Evolutionary conservation across 139 green algal species (phyloP).

Genomic region (Tetraselmis striata): DNA sequence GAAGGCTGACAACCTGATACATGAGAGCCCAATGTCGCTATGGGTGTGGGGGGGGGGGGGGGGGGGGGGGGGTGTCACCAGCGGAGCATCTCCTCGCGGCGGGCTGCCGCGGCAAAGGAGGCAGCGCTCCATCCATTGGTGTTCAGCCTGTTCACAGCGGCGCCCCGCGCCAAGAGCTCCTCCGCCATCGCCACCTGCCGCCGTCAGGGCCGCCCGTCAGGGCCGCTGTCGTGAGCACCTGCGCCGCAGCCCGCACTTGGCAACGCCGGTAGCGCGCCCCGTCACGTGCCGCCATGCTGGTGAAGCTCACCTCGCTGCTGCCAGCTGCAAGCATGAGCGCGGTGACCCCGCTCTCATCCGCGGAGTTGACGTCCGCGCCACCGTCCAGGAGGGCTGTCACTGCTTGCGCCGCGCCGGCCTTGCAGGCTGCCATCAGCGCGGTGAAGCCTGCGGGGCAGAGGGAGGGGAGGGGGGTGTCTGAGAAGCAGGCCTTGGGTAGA

Average conservation of each 20-base stretch:
- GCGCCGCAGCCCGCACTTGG: too few species aligned
- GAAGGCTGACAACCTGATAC: too few species aligned
- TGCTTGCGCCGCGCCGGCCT: background rate
- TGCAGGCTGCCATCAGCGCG: background rate
- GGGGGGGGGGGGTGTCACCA: background rate
- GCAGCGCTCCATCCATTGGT: background rate
- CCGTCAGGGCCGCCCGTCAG: too few species aligned
- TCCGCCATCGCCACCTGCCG: background rate
- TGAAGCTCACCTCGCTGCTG: background rate
- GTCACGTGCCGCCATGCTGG: too few species aligned
- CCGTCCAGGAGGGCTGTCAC: background rate
- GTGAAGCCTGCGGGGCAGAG: background rate
- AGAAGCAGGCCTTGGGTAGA: too few species aligned
- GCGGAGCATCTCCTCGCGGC: background rate
- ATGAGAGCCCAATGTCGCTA: too few species aligned
- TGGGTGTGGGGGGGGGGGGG: background rate
- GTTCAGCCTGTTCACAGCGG: background rate
- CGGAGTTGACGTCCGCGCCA: background rate
- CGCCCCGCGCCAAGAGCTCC: background rate
- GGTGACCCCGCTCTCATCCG: background rate
- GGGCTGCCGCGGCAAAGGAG: background rate
- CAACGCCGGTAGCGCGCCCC: too few species aligned
- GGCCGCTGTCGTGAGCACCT: too few species aligned
- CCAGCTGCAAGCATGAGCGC: slow-evolving; percentile 1
- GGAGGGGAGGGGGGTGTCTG: too few species aligned